Conservation (phyloP, 495 filamentous ascomycete genomes). For the Articulospora tetracladia region DNA sequence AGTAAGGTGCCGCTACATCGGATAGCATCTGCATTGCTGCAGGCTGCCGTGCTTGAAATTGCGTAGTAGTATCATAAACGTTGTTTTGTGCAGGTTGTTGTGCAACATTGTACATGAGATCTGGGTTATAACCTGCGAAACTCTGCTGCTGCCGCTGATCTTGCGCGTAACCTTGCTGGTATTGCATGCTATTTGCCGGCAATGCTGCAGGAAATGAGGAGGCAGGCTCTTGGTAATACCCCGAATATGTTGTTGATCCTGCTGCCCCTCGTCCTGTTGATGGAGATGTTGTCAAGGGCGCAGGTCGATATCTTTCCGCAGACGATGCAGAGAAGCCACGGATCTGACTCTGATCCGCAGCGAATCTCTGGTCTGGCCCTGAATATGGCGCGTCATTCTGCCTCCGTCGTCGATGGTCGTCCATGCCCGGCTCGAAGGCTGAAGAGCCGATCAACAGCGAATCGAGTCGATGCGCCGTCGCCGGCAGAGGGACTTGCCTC, state of each 20-base stretch:
- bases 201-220: conserved; percentile 45
- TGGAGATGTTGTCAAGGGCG: conserved; percentile 40
- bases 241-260: conserved; percentile 47
- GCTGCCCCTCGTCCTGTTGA: conserved; percentile 25
- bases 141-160: conserved; percentile 49
- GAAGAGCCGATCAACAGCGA: conserved; percentile 38
- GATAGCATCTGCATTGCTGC: conserved; percentile 72
- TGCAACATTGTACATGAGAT: conserved; percentile 77
- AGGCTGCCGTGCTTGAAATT: conserved; percentile 68
- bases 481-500: conserved; percentile 54
- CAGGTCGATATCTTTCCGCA: conserved; percentile 44
- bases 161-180: conserved; percentile 46
- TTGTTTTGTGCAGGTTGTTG: conserved; percentile 61
- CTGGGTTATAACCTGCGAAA: conserved; percentile 47
- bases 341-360: conserved; percentile 35
- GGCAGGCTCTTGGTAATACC: conserved; percentile 51
- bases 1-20: conserved; percentile 70
- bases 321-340: conserved; percentile 35
- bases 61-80: conserved; percentile 75
- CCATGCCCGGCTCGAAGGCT: conserved; percentile 57
- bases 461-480: conserved; percentile 49
- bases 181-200: conserved; percentile 45
- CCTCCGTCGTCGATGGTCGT: conserved; percentile 62
- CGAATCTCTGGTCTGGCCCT: conserved; percentile 38
- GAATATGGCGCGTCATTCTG: conserved; percentile 59